A percentile compares a stretch with the other conserved stretches of the same genome.
Evolutionary conservation across 2,329 filamentous ascomycete genomes (phyloP).

Genomic region (Phyllosticta paracitricarpa): DNA sequence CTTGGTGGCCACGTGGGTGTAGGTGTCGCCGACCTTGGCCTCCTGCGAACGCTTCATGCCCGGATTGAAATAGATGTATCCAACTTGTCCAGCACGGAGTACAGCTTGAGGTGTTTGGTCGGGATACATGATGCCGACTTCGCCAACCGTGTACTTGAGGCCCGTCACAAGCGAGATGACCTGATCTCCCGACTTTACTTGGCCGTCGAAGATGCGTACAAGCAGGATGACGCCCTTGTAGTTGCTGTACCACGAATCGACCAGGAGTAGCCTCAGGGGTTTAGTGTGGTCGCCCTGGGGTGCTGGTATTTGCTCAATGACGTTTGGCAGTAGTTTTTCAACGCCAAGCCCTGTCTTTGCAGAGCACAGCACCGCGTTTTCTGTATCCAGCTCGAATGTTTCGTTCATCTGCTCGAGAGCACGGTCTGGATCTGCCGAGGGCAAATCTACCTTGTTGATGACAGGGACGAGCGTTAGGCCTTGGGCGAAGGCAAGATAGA

Average conservation of each 20-base stretch:
- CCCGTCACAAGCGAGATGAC: constrained; percentile 83
- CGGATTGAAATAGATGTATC: constrained; percentile 94
- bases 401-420: constrained; percentile 78
- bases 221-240: constrained; percentile 90
- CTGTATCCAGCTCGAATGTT: constrained; percentile 78
- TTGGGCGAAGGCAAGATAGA: constrained; percentile 93
- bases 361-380: constrained; percentile 67
- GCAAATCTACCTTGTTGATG: constrained; percentile 93
- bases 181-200: constrained; percentile 70
- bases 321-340: constrained; percentile 67
- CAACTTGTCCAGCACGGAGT: constrained; percentile 84
- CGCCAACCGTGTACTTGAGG: constrained; percentile 83
- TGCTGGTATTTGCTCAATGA: constrained; percentile 75
- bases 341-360: constrained; percentile 93
- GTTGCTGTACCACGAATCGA: constrained; percentile 97
- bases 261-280: constrained; percentile 73
- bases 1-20: constrained; percentile 71
- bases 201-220: constrained; percentile 84
- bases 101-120: constrained; percentile 70
- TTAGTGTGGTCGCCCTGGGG: constrained; percentile 64
- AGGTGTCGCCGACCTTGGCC: constrained; percentile 92
- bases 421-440: constrained; percentile 75
- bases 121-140: constrained; percentile 95
- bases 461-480: constrained; percentile 80
- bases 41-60: constrained; percentile 97